Base-by-base conservation (phyloP, 179 eudicot genomes). In the Amaranthus tricolor region DNA sequence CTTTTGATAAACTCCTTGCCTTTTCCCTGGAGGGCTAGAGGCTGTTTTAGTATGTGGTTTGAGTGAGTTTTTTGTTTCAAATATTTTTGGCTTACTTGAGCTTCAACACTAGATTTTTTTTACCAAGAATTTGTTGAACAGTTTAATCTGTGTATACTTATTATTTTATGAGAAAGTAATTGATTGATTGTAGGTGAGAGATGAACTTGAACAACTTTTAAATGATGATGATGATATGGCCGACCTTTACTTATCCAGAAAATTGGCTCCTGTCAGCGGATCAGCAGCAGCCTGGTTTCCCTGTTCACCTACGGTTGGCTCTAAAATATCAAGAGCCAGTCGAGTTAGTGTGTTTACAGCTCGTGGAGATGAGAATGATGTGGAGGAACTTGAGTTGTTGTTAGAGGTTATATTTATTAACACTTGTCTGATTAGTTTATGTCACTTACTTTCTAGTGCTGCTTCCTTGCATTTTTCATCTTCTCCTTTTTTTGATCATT, bases 211-310 rank as follows among this genome's bases (percentile, higher is more conserved):
- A 81, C 98, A 93, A 78, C 92, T 94, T 70, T 81, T 94, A 82
- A 97, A 94, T 83, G 98, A 92, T 68, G 98, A 94, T 57, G 98
- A 89, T 77, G 98, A 94, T 76, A 94, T 94, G 98, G 96, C 96
- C 44, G 98, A 94, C 77, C 97, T 94, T 58, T 94, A 94, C 83
- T 87, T 94, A 85, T 90, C 98, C 5, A 84, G 98, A 78, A 94
- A 94, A 80, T 65, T 86, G 76, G 86, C 86, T 68, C 78, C 98
- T 77, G 78, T 80, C 24, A 94, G 97, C 79, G 96, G 87, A 70
- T 83, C 96, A 21, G 98, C 90, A 73, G 88, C 85, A 19, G 81
- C 89, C 66, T 94, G 93, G 90, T 87, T 71, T 76, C 77, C 83
- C 66, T 81, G 80, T 31, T 94, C 97, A 11, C 98, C 98, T 40